Base-by-base conservation (phyloP, 2,329 filamentous ascomycete genomes). In the Stenocarpella maydis region DNA sequence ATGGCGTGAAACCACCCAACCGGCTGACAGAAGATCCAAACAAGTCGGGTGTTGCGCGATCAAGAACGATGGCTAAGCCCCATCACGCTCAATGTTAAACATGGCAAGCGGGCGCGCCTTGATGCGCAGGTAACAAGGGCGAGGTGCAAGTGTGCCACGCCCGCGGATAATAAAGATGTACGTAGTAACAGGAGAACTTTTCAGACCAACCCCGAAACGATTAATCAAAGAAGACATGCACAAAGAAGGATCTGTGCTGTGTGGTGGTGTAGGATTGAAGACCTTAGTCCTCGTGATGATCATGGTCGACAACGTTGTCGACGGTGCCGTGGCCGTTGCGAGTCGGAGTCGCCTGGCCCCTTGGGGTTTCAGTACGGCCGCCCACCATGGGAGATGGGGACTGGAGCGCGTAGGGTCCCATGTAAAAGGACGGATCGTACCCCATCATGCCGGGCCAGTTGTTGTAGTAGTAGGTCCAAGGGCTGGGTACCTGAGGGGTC, bases 401-500 rank as follows among this genome's bases (percentile, higher is more conserved):
- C 34, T 68, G 69, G 24, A 70, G 45, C 24, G 58, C 37, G 41
- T 64, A 68, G 15, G 69, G 31, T 19, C 26, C 28, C 69, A 70
- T 70, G 55, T 65, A 64, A 31, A 55, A 49, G 26, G 69, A 52
- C 9, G 65, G 58, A 43, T 68, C 69, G 52, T 65, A 65, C 34
- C 47, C 50, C 65, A 65, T 65, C 58, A 65, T 65, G 60, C 43
- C 37, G 24, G 69, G 58, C 69, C 69, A 71, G 65, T 68, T 60
- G 43, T 21, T 21, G 65, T 60, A 53, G 58, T 71, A 71, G 69
- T 71, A 71, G 8, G 49, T 34, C 69, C 69, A 71, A 31, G 69
- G 69, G 43, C 69, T 71, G 41, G 65, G 41, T 14, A 70, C 50
- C 54, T 49, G 64, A 24, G 68, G 68, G 8, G 64, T 63, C 15